A percentile compares a stretch with the other conserved stretches of the same genome.
Conservation (phyloP, 169 alveolate genomes). For the Cryptosporidium parvum region DNA sequence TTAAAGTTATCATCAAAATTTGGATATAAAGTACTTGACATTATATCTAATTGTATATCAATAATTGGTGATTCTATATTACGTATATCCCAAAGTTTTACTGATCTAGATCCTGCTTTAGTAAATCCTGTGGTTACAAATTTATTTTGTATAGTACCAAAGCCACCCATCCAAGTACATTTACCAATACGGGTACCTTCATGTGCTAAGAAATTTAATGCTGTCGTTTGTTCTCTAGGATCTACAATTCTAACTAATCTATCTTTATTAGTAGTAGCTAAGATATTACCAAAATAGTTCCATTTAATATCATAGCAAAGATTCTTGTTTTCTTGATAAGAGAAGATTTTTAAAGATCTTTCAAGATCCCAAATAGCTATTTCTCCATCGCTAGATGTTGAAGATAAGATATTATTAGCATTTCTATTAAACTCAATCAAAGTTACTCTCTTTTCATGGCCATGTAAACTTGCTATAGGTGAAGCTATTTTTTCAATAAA, state of each 20-base stretch:
- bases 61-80: constrained; percentile 19
- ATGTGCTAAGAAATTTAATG: constrained; percentile 37
- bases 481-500: constrained; percentile 29
- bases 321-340: constrained; percentile 38
- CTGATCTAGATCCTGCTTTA: constrained; percentile 61
- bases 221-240: constrained; percentile 54
- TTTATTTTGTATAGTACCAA: constrained; percentile 55
- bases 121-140: constrained; percentile 63
- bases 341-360: constrained; percentile 31
- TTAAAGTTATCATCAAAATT: constrained; percentile 45
- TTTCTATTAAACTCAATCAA: constrained; percentile 50
- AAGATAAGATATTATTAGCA: constrained; percentile 46
- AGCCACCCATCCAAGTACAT: constrained; percentile 68
- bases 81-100: constrained; percentile 67
- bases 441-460: constrained; percentile 67
- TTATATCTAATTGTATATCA: constrained; percentile 48
- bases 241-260: constrained; percentile 45
- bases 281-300: constrained; percentile 49
- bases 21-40: constrained; percentile 75
- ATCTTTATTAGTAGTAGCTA: constrained; percentile 60
- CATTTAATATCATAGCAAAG: constrained; percentile 66
- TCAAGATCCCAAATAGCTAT: constrained; percentile 67
- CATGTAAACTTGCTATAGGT: constrained; percentile 52
- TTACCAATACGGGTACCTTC: constrained; percentile 75
- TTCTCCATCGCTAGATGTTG: constrained; percentile 53